Evolutionary conservation across 164 flowering plant genomes (phyloP).

Genomic region (Stephania yunnanensis): DNA sequence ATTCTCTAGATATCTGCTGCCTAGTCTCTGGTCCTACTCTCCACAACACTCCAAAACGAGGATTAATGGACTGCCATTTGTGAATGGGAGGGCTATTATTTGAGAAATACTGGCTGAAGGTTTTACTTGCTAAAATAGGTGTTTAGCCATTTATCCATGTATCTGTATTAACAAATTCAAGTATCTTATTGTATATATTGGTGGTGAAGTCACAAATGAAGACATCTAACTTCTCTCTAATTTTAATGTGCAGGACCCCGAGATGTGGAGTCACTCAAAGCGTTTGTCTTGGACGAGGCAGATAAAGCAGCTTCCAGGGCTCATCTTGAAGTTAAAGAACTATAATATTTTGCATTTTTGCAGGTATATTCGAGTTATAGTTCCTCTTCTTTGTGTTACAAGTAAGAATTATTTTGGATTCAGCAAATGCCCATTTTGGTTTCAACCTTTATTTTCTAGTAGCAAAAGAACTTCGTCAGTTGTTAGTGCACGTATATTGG

Average conservation of each 20-base stretch:
- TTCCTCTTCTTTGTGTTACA: not conserved
- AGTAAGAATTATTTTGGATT: not conserved
- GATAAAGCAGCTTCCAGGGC: slow-evolving; percentile 72
- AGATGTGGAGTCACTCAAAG: slow-evolving; percentile 68
- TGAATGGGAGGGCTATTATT: no score
- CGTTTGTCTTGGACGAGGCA: slow-evolving; percentile 73
- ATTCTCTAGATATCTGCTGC: no score
- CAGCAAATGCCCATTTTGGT: not conserved
- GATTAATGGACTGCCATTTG: no score
- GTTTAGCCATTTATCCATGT: no score
- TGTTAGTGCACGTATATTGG: not conserved
- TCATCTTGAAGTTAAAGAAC: slow-evolving; percentile 43
- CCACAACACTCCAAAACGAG: no score
- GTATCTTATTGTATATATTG: no score
- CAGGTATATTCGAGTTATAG: slow-evolving; percentile 10
- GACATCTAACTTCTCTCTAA: not conserved
- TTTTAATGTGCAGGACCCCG: slow-evolving; percentile 44
- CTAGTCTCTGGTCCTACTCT: no score
- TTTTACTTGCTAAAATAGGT: no score
- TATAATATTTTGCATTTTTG: slow-evolving; percentile 23
- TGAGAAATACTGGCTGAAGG: no score
- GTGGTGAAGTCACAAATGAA: no score
- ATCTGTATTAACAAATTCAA: no score
- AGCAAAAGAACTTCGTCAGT: not conserved
- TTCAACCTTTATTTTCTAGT: not conserved